Percentiles rank a stretch among this genome's conserved stretches.
These are phyloP conservation scores for Candida parachauliodes DNA, from an alignment of 805 yeast genomes.

Conservation along the genomic window DNA sequence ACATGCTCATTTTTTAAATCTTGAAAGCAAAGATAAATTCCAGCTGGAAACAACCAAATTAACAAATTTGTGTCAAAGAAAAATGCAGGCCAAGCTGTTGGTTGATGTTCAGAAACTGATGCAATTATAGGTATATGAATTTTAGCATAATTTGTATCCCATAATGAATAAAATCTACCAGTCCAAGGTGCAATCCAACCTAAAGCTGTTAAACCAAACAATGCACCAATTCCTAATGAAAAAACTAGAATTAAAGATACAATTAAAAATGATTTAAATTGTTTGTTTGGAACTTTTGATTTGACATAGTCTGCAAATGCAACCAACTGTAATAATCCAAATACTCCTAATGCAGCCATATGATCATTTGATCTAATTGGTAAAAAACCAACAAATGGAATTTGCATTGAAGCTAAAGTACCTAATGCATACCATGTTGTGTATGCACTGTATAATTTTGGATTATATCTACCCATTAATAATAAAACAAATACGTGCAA, in stretches of 20 bases:
- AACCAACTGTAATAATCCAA: constrained; percentile 89
- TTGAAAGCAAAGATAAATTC: constrained; percentile 85
- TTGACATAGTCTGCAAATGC: constrained; percentile 81
- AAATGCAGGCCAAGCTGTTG: constrained; percentile 99
- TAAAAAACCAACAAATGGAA: constrained; percentile 96
- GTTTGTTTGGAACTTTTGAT: constrained; percentile 63
- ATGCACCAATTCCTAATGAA: constrained; percentile 62
- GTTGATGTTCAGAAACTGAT: constrained; percentile 98
- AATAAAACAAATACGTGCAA: constrained; percentile 87
- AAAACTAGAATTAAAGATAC: constrained; percentile 57
- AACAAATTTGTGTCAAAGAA: constrained; percentile 90
- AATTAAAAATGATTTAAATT: constrained; percentile 66
- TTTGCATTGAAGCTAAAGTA: constrained; percentile 98
- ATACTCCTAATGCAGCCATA: constrained; percentile 97
- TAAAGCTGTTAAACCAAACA: constrained; percentile 76
- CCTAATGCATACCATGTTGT: constrained; percentile 97
- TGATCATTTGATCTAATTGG: constrained; percentile 97
- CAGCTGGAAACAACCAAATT: constrained; percentile 98
- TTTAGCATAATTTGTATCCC: constrained; percentile 98
- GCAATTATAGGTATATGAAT: constrained; percentile 98
- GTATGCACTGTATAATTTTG: constrained; percentile 82
- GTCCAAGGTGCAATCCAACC: constrained; percentile 99
- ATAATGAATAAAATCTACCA: constrained; percentile 95
- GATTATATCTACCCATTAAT: constrained; percentile 90
- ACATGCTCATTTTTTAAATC: constrained; percentile 90